Base-by-base conservation (phyloP, 2,329 filamentous ascomycete genomes). In the Neospermospora avenae region DNA sequence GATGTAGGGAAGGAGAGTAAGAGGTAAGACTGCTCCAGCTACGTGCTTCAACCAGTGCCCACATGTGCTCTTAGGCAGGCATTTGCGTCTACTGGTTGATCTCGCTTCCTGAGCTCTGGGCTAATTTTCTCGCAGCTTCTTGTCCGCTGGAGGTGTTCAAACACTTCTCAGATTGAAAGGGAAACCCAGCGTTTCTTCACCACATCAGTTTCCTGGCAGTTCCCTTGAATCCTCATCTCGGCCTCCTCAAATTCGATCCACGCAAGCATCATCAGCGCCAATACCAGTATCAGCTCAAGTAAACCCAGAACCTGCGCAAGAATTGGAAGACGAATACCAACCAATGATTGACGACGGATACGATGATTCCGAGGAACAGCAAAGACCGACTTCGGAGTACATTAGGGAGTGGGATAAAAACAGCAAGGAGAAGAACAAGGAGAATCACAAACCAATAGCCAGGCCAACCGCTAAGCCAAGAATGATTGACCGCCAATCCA, bases 361-460 rank as follows among this genome's bases (percentile, higher is more conserved):
- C 28, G 53, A 56, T 8, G 28, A 46, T 39, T 2, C 24, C 5
- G 39, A 56, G 4, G 41, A 56, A 16, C 53, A 28, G 16, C 53
- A 28, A 46, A 53, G 60, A 18, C 41, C 64, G n/a, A 63, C 46
- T 18, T 34, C 53, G 14, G 59, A 61, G 8, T 63, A 65, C 48
- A 35, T 49, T 8, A 34, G 20, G 5, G 44, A 3, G 16, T 64
- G 61, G 48, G 55, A 63, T 10, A 34, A 24, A n/a, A 58, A 51
- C 16, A 58, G 22, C 10, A 57, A 60, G 20, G 67, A 70, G 16
- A 67, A 66, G 42, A 70, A 72, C 20, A 72, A 72, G 57, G 71
- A 72, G 48, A 72, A 72, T 25, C 60, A 60, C 13, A 41, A 24
- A 20, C 56, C 53, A 13, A 37, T 13, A 31, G 25, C 25, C 20